Evolutionary conservation across 2,329 filamentous ascomycete genomes (phyloP).

Genomic region (Verticillium dahliae): DNA sequence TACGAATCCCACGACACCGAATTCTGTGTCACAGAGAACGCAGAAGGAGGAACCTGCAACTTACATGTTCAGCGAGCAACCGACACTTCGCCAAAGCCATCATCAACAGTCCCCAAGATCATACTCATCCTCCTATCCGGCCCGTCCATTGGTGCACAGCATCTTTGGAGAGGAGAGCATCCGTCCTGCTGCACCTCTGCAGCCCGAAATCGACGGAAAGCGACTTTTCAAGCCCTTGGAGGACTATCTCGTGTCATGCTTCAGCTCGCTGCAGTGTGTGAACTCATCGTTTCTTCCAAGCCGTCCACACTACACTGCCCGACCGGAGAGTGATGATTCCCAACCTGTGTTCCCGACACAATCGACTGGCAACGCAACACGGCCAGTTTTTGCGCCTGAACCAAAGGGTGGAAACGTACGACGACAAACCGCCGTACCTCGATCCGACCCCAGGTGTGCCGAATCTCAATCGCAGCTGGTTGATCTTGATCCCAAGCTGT

Average conservation of each 20-base stretch:
- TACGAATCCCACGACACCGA: background rate
- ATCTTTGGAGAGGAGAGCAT: slow-evolving; percentile 7
- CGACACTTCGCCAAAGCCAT: slow-evolving; percentile 26
- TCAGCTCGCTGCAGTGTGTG: slow-evolving; percentile 64
- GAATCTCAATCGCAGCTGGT: slow-evolving; percentile 37
- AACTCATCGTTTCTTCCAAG: slow-evolving; percentile 62
- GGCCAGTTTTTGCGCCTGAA: background rate
- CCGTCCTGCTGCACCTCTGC: slow-evolving; percentile 7
- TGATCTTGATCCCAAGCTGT: slow-evolving; percentile 67
- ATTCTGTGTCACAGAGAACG: background rate
- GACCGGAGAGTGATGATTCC: slow-evolving; percentile 12
- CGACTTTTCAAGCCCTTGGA: slow-evolving; percentile 70
- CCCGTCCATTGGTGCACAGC: slow-evolving; percentile 22
- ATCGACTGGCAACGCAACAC: background rate
- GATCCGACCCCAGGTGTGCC: slow-evolving; percentile 4
- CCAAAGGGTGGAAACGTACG: background rate
- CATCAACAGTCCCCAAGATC: slow-evolving; percentile 23
- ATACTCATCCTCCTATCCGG: slow-evolving; percentile 38
- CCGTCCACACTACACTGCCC: background rate
- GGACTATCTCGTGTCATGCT: slow-evolving; percentile 65
- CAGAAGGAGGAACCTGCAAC: background rate
- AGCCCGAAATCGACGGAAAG: slow-evolving; percentile 33
- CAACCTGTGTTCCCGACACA: background rate
- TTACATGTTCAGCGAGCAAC: slow-evolving; percentile 30
- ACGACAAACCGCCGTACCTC: background rate